phyloP scores from a whole-genome alignment of 2,329 filamentous ascomycete species.

The Cercospora zeae-maydis region DNA sequence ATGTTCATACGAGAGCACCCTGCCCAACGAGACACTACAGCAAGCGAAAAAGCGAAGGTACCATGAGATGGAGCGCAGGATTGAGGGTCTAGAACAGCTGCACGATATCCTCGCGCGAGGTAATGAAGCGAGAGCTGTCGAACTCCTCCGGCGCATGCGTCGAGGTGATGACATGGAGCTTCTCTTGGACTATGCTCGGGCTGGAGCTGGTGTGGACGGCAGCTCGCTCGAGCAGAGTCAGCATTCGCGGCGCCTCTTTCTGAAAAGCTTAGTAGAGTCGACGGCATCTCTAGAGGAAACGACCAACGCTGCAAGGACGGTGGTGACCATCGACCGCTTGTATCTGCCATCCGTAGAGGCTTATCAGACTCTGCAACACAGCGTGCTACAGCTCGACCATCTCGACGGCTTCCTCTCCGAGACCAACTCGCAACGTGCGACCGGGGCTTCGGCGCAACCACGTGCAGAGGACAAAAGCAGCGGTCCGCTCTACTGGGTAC shows the following conservation, averaged over 20 bases:
- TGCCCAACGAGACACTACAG: slow-evolving; percentile 6
- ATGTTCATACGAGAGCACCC: slow-evolving; percentile 4
- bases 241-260: not conserved
- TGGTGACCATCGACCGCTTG: not conserved
- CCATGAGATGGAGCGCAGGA: not conserved
- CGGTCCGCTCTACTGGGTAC: slow-evolving; percentile 8
- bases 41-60: slow-evolving; percentile 4
- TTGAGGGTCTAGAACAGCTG: not conserved
- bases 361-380: slow-evolving; percentile 2
- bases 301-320: not conserved
- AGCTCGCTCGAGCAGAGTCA: not conserved
- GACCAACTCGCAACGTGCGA: not conserved
- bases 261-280: slow-evolving; percentile 1
- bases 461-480: not conserved
- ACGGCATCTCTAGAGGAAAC: not conserved
- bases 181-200: not conserved
- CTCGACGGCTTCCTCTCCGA: slow-evolving; percentile 1
- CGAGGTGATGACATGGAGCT: slow-evolving; percentile 2
- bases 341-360: not conserved
- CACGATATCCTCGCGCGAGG: not conserved
- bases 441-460: not conserved
- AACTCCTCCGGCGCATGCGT: slow-evolving; percentile 4
- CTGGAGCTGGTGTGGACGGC: not conserved
- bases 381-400: not conserved
- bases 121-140: not conserved